Base-by-base conservation (phyloP, 257 asterid species). In the Linaria vulgaris region DNA sequence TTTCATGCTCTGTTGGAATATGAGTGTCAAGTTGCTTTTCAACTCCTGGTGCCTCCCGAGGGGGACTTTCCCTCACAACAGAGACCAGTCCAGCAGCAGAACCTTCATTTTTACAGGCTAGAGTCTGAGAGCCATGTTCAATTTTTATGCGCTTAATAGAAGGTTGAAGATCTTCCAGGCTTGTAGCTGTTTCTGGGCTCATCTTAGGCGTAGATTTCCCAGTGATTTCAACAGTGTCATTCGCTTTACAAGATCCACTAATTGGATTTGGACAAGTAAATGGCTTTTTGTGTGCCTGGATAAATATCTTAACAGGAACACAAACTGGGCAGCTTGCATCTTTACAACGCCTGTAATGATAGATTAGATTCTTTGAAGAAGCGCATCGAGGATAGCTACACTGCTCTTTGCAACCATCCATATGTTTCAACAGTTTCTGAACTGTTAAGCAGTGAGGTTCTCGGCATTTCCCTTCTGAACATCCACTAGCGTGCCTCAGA, bases 401-500 rank as follows among this genome's bases (percentile, higher is more conserved):
- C 77, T 80, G 82, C 59, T 74, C 73, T 67, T 78, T 78, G 80
- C 99, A 94, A 48, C 64, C 68, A 41, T 83, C 80, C 79, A 88
- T 77, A 77, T 94, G 99, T 76, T 76, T 85, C 82, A 86, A 69
- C 25, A 94, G 82, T 64, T 76, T 78, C 69, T 88, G 97, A 67
- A 61, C 90, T 9, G 61, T 61, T 61, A 80, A 59, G 76, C 99
- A 94, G 76, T 80, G 31, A 49, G 74, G 50, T 52, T 86, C 99
- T 44, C 61, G 85, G 82, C 99, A 94, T 82, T 82, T 86, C 76
- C 95, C 99, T 72, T 76, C 87, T 37, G 86, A 80, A 78, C 99
- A 94, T 47, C 87, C 74, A 51, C 97, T 95, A 63, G 99, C 99
- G 82, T 94, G 99, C 56, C 78, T 62, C 77, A 90, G 71, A 83